Evolutionary conservation across 2,329 filamentous ascomycete genomes (phyloP), one percentile per base, ranked within the genome.

Genomic region (Neofusicoccum ribis): DNA sequence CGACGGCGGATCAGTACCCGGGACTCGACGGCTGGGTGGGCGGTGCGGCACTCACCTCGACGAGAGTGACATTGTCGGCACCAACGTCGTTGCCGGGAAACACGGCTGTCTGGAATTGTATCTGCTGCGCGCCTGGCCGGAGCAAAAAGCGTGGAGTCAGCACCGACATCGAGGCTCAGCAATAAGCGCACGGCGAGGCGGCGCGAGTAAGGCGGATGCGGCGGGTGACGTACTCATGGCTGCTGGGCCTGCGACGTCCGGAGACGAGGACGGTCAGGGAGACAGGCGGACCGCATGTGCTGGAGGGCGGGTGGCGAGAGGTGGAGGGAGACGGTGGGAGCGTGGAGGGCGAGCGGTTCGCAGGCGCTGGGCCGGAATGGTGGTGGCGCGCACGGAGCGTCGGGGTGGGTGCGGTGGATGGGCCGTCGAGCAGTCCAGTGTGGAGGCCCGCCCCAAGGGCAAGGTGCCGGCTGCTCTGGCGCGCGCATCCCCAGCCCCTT

Each of bases 211-310:
- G 14, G 36, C 46, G 31, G 27, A 20, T n/a, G 50, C 15, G 37
- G 39, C 46, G 71, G 65, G 68, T 71, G 70, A 77, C 75, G 69
- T 77, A 80, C 78, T 75, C 78, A 80, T 80, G 62, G 69, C 31
- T 60, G 43, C 27, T 20, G 36, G 43, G 56, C 23, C 41, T 47
- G 56, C 76, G 72, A 65, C 65, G 67, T 56, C 54, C 37, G 63
- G 65, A 43, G 66, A 62, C 69, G 67, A 71, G 49, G 61, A 63
- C 61, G 61, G 50, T 15, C 39, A 17, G 20, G 20, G 15, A 46
- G 37, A 34, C 61, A 27, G 37, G 61, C 20, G 46, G 34, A 44
- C 23, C 47, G 20, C 61, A 54, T 54, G 39, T 27, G 47, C 50
- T 41, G n/a, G 4, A 23, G 7, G 31, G 15, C 9, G 50, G 27